Evolutionary conservation across 1,284 basidiomycete genomes (phyloP), one percentile per base, ranked within the genome.

Genomic region (Pterula multifida): DNA sequence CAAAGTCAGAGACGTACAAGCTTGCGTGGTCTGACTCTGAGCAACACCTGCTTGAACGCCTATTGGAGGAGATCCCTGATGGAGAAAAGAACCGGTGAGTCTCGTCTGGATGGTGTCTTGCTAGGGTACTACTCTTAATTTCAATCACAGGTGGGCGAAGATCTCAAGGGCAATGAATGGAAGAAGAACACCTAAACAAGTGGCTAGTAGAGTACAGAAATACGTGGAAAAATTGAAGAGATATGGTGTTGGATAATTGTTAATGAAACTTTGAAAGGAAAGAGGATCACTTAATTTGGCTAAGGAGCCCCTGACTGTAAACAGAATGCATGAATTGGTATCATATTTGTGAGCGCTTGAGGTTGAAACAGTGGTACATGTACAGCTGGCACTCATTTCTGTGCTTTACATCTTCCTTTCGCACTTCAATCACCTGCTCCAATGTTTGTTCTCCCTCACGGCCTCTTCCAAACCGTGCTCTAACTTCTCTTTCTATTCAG

Each of bases 181-280:
- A 1, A 68, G 69, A 47, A 68, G 85, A 49, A 88, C 85, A 2
- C 78, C 86, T 4, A 68, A 85, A 53, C 86, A 89, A 64, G 86
- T 89, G n/a, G 84, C 85, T 23, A 87, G 83, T 65, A 75, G 86
- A 19, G 86, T 89, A 48, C 86, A 89, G 58, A 89, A 89, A 64
- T 89, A 87, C 63, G 83, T 85, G 61, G 82, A 85, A 60, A 89
- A 88, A 67, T 62, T 89, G 62, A 86, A 81, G 63, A 73, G 75
- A 56, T 86, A 79, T 61, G 85, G 85, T 25, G 45, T 24, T 23
- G 17, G 23, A 22, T 28, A 28, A 17, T 6, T 6, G 6, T 32
- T 32, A 15, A 32, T 32, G 6, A 15, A 6, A 15, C 15, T 32
- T 15, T 6, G 28, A 15, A 15, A 32, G 28, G 28, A 32, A 32